Base-by-base conservation (phyloP, 2,329 filamentous ascomycete species). In the Ceratocystis smalleyi region DNA sequence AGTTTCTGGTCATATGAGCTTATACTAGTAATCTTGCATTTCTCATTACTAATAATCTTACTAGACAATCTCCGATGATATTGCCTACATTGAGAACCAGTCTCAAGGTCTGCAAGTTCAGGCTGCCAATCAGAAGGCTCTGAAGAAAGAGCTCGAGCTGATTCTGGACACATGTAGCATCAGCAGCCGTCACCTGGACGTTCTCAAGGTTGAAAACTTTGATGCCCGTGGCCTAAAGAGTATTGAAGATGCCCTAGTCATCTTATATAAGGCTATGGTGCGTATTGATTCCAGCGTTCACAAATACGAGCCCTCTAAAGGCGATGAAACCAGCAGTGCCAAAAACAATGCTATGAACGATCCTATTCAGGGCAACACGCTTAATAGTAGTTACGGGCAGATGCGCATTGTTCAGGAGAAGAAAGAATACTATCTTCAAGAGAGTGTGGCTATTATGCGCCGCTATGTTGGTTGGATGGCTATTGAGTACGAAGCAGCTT, bases 341-440 rank as follows among this genome's bases (percentile, higher is more conserved):
- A 65, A 67, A n/a, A 32, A 63, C 6, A 62, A 57, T 17, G 64
- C 64, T 2, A 59, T 64, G 17, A 43, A 66, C 35, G 65, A 67
- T 55, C 70, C 70, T n/a, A 75, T 77, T 62, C 77, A 79, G 63
- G 72, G 75, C 12, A 74, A 75, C 30, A 78, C 79, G 3, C 82
- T 87, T 45, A 85, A 88, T 69, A 85, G 82, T 62, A 88, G 90
- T 70, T 90, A 87, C 67, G 89, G 89, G 43, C 87, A 89, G 69
- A 97, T 99, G 92, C 85, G 89, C 64, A 91, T 95, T 49, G 83
- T 99, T 30, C 89, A 91, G 69, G 91, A 97, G 74, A 96, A 96
- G 81, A 94, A 91, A 73, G 88, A 95, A 68, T 86, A 89, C 72
- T 99, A 96, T 71, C 79, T 86, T 65, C 79, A 84, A 15, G 89